Evolutionary conservation across 108 stramenopile genomes (phyloP).

Genomic region (Aurantiochytrium sp.): DNA sequence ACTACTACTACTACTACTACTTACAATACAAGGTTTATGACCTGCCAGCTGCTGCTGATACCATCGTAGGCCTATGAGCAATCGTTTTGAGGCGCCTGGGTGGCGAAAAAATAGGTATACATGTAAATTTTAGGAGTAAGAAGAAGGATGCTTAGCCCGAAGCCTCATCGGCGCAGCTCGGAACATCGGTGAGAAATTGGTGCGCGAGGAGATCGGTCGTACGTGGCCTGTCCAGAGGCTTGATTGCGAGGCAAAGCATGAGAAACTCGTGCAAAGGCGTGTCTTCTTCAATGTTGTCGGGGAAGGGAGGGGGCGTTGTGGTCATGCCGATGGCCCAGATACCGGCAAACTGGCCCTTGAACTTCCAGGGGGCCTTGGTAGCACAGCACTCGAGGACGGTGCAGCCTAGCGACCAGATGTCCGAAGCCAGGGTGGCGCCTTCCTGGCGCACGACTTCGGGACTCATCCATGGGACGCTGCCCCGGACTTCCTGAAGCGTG

Average conservation of each 20-base stretch:
- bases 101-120: too few species aligned
- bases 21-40: too few species aligned
- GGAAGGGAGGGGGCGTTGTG: background rate
- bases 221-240: background rate
- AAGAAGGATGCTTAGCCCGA: too few species aligned
- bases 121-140: too few species aligned
- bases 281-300: background rate
- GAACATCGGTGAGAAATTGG: background rate
- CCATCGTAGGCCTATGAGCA: too few species aligned
- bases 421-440: background rate
- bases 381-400: background rate
- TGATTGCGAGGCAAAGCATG: background rate
- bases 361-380: background rate
- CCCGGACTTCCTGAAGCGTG: background rate
- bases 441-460: background rate
- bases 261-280: background rate
- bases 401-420: constrained; percentile 7
- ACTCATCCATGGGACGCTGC: background rate
- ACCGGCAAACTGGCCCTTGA: background rate
- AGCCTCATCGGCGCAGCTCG: too few species aligned
- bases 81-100: too few species aligned
- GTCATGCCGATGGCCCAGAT: background rate
- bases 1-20: too few species aligned
- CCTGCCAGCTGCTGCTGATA: too few species aligned
- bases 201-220: background rate